Percentiles rank a stretch among this genome's conserved stretches.
These are phyloP conservation scores for Didymellaceae sp. DNA, from an alignment of 2,329 filamentous ascomycete species.

Conservation along the genomic window DNA sequence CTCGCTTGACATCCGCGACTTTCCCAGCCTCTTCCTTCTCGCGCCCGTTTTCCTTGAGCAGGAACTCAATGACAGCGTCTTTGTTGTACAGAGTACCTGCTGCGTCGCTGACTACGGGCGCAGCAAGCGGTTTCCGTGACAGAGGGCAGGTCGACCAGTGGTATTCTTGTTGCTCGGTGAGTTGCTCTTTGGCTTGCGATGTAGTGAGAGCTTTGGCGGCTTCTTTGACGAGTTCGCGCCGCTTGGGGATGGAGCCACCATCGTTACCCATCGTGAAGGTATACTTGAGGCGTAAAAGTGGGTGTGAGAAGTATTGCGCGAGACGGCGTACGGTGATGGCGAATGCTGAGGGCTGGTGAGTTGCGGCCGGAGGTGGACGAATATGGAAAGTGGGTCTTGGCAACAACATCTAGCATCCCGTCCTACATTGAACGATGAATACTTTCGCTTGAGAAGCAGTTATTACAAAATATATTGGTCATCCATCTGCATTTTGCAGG, in stretches of 20 bases:
- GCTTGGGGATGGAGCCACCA: constrained; percentile 91
- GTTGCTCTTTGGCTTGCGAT: constrained; percentile 86
- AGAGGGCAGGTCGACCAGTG: constrained; percentile 87
- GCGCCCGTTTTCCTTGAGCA: constrained; percentile 64
- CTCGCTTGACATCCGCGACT: constrained; percentile 53
- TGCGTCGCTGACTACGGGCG: constrained; percentile 83
- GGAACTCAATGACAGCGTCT: constrained; percentile 78
- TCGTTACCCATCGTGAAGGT: constrained; percentile 83
- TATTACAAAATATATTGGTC: neutral
- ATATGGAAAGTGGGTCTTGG: constrained; percentile 13
- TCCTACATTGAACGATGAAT: too few relatives aligned
- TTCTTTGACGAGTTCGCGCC: constrained; percentile 94
- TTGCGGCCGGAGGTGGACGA: constrained; percentile 28
- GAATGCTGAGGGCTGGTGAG: neutral
- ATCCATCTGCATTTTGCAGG: constrained; percentile 3
- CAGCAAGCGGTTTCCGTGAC: constrained; percentile 75
- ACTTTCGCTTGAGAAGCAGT: neutral
- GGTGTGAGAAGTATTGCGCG: neutral
- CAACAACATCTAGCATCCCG: neutral
- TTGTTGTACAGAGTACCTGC: constrained; percentile 92
- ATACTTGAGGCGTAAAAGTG: neutral
- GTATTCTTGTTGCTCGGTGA: constrained; percentile 83
- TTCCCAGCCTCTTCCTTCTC: constrained; percentile 64
- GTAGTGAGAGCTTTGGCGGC: constrained; percentile 82
- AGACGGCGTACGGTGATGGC: constrained; percentile 6